Evolutionary conservation across 305 asterid genomes (phyloP), one percentile per base, ranked within the genome.

Genomic region (Fraxinus baroniana): DNA sequence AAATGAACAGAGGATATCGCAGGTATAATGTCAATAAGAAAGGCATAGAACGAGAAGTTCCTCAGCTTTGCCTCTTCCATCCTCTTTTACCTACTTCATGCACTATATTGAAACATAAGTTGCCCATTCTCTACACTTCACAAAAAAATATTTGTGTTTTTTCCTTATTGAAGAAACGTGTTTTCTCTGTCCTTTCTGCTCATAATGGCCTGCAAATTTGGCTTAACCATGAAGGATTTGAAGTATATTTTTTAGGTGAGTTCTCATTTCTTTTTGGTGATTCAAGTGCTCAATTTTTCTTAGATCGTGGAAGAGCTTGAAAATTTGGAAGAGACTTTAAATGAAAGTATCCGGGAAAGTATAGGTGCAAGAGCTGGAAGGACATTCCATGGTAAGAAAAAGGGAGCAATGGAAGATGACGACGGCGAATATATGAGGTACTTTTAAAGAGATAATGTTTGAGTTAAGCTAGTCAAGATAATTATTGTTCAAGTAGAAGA

Each of bases 281-380:
- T 82, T 82, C 64, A 77, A 75, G 87, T 74, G 60, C 36, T 73
- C 55, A 78, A 71, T 79, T 73, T 71, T 75, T 70, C 70, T 74
- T 87, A 93, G 98, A 86, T 96, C 79, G 66, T 92, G 95, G 98
- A 96, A 89, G 99, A 96, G 89, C 98, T 96, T 83, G 99, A 96
- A 89, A 96, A 91, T 85, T 88, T 96, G 92, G 99, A 96, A 86
- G 99, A 96, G 88, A 96, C 98, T 57, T 85, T 96, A 89, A 96
- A 96, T 83, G 99, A 94, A 80, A 94, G 99, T 82, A 94, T 96
- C 83, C 92, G 90, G 74, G 98, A 96, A 85, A 96, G 99, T 87
- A 7, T 93, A 39, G 99, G 98, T 88, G 98, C 99, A 84, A 93
- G 97, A 52, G 46, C 87, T 83, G 97, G 97, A 85, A 88, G 88